These are phyloP conservation scores for Pseudogymnoascus sp. DNA, from an alignment of 2,329 filamentous ascomycete genomes.

Conservation along the genomic window DNA sequence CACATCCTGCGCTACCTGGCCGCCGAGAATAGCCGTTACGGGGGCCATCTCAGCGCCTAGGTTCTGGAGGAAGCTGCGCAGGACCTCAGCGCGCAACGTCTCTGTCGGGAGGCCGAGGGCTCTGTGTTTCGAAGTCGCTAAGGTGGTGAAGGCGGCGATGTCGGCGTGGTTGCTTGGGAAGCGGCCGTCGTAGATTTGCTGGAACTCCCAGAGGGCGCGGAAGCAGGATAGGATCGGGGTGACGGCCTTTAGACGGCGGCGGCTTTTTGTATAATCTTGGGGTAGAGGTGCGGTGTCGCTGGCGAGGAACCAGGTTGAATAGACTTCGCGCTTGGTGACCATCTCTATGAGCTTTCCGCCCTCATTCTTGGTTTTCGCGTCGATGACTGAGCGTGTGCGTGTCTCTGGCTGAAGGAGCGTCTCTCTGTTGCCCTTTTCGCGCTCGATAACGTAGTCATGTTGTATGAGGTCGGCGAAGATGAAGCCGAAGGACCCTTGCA, in stretches of 20 bases:
- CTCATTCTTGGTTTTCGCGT: conserved; percentile 62
- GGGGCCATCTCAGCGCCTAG: conserved; percentile 77
- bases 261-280: conserved; percentile 59
- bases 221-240: conserved; percentile 78
- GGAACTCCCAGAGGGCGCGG: conserved; percentile 84
- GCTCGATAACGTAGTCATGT: conserved; percentile 84
- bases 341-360: conserved; percentile 68
- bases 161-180: conserved; percentile 53
- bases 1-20: conserved; percentile 86
- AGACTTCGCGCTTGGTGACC: conserved; percentile 85
- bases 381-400: conserved; percentile 66
- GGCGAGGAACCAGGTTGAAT: conserved; percentile 80
- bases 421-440: conserved; percentile 68
- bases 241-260: conserved; percentile 65
- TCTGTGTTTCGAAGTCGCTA: conserved; percentile 71
- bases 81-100: conserved; percentile 60
- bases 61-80: conserved; percentile 81
- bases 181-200: conserved; percentile 47
- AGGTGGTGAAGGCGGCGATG: conserved; percentile 65
- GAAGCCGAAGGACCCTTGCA: conserved; percentile 88
- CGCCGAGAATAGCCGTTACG: conserved; percentile 81
- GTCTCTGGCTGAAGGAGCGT: conserved; percentile 59
- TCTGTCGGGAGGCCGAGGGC: conserved; percentile 62
- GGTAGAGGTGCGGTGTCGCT: conserved; percentile 66
- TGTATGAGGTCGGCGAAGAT: conserved; percentile 88